These are phyloP conservation scores for Arxiozyma slooffiae DNA, from an alignment of 1,139 yeast genomes.

Conservation along the genomic window DNA sequence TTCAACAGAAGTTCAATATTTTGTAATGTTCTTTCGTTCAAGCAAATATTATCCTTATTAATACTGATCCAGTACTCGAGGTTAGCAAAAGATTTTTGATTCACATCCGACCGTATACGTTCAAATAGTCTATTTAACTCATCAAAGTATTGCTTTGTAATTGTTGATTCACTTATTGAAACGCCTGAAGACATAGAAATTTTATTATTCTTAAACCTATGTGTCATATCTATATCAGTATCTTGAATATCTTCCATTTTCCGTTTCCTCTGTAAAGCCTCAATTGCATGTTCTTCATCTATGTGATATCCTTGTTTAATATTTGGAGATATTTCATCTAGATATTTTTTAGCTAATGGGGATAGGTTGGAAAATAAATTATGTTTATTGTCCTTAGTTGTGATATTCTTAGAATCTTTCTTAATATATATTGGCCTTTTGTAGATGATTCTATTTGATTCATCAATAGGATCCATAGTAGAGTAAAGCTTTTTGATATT, in stretches of 20 bases:
- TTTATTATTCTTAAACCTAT: slow-evolving; percentile 9
- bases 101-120: background rate
- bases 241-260: slow-evolving; percentile 3
- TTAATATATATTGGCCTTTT: slow-evolving; percentile 14
- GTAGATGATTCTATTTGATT: slow-evolving; percentile 7
- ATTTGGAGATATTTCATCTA: slow-evolving; percentile 2
- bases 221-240: slow-evolving; percentile 1
- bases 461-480: slow-evolving; percentile 3
- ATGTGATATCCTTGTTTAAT: background rate
- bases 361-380: slow-evolving; percentile 17
- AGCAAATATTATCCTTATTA: slow-evolving; percentile 6
- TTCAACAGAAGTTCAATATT: slow-evolving; percentile 15
- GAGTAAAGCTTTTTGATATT: slow-evolving; percentile 7
- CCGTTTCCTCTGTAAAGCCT: slow-evolving; percentile 2
- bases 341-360: slow-evolving; percentile 11
- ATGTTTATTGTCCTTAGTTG: background rate
- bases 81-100: slow-evolving; percentile 8
- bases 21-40: slow-evolving; percentile 12
- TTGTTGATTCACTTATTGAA: slow-evolving; percentile 15
- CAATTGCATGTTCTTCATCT: background rate
- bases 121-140: slow-evolving; percentile 10
- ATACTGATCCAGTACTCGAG: slow-evolving; percentile 17
- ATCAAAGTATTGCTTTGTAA: slow-evolving; percentile 18
- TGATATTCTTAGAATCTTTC: background rate
- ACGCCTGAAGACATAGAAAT: slow-evolving; percentile 15